Evolutionary conservation across 495 filamentous ascomycete genomes (phyloP), one percentile per base, ranked within the genome.

Genomic region (Baudoinia panamericana): DNA sequence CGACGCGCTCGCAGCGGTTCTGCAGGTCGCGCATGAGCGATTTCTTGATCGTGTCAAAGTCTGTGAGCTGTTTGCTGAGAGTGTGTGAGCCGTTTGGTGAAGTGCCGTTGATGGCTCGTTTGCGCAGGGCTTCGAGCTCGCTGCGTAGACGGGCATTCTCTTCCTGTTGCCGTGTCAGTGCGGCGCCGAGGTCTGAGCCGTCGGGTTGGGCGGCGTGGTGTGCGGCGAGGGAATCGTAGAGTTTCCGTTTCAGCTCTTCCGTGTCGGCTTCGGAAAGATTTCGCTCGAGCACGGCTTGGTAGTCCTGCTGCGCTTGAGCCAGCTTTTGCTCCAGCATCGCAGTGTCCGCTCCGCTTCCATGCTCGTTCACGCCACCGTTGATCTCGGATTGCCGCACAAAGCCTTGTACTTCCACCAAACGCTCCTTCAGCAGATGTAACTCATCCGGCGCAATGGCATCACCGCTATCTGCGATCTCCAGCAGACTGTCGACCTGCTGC

Each of bases 21-120:
- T 97, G 90, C 38, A 97, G 67, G 63, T 97, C 90, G 41, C 90
- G 81, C 90, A 97, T 97, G 46, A 97, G 67, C 30, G 82, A 90
- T 73, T 97, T 97, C 73, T 97, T 97, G 88, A 97, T 97, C 25
- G 80, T 80, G 63, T 97, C 90, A 48, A 97, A 97, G 52, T 97
- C 90, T 40, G 90, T 81, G 56, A 97, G 87, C 52, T 93, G 84
- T 69, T 84, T 82, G 41, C 82, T 83, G 30, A 76, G 67, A 47
- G 68, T 60, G n/a, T n/a, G n/a, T n/a, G n/a, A n/a, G n/a, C n/a
- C n/a, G 38, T 67, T 61, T 25, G 60, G 63, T 23, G 48, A 50
- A 28, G 51, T 48, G 19, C 56, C 49, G 48, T 75, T 70, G 57
- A 80, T 78, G 1, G 69, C 62, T 22, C 65, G 67, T 38, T 74